Conservation (phyloP, 805 yeast species). For the Candida cerambycidarum region DNA sequence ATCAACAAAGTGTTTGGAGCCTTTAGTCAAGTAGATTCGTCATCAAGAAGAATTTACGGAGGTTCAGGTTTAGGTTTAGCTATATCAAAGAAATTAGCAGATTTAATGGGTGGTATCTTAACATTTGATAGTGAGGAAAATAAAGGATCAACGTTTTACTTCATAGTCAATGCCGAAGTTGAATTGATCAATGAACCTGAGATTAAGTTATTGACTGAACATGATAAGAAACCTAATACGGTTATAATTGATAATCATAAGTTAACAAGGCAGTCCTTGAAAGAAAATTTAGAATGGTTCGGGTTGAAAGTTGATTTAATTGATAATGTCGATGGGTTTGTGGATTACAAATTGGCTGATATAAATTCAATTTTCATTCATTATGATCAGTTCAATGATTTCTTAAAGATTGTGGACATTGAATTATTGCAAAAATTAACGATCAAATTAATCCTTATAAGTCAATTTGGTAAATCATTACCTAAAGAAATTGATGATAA, state of each 20-base stretch:
- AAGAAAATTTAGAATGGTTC: constrained; percentile 30
- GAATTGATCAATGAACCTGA: constrained; percentile 21
- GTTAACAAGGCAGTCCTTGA: constrained; percentile 32
- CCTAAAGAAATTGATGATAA: constrained; percentile 21
- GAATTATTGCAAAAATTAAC: background rate
- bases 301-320: constrained; percentile 32
- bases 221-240: constrained; percentile 1
- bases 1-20: constrained; percentile 50
- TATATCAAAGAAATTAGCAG: constrained; percentile 47
- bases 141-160: constrained; percentile 46
- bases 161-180: constrained; percentile 33
- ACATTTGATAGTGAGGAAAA: constrained; percentile 47
- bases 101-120: constrained; percentile 49
- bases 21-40: constrained; percentile 57
- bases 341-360: constrained; percentile 4
- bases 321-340: constrained; percentile 17
- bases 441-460: constrained; percentile 20
- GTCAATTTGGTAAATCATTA: constrained; percentile 30
- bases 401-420: constrained; percentile 9
- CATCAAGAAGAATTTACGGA: constrained; percentile 50
- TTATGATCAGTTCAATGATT: constrained; percentile 15
- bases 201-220: constrained; percentile 9
- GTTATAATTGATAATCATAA: constrained; percentile 32
- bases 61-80: constrained; percentile 55
- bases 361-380: constrained; percentile 24